Evolutionary conservation across 345 rosid genomes (phyloP).

Genomic region (Brassica nigra): DNA sequence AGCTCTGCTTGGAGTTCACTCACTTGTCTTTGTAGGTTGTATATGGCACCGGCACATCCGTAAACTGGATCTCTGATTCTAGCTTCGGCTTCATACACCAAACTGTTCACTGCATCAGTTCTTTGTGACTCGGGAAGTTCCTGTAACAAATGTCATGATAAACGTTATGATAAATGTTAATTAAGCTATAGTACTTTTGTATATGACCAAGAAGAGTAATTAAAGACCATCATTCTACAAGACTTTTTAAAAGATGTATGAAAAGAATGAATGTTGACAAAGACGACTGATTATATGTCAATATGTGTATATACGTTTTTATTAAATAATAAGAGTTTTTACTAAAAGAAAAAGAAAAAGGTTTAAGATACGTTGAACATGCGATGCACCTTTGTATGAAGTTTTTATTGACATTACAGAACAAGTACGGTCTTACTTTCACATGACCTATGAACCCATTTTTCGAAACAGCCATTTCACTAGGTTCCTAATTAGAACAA

Average conservation of each 20-base stretch:
- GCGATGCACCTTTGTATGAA: background rate
- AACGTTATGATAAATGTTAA: background rate
- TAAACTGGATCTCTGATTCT: conserved; percentile 84
- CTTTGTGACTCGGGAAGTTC: conserved; percentile 78
- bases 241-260: conserved; percentile 14
- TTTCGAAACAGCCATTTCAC: background rate
- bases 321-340: background rate
- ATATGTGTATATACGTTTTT: background rate
- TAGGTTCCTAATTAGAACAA: background rate
- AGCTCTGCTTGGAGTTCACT: conserved; percentile 77
- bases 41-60: conserved; percentile 77
- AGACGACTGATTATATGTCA: conserved; percentile 6
- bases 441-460: background rate
- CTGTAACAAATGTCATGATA: conserved; percentile 34
- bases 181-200: background rate
- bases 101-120: conserved; percentile 84
- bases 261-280: conserved; percentile 12
- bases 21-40: conserved; percentile 76
- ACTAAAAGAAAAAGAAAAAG: background rate
- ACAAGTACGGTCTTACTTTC: conserved; percentile 8
- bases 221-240: background rate
- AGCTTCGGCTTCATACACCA: conserved; percentile 88
- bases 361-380: background rate
- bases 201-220: conserved; percentile 12
- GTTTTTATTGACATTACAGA: conserved; percentile 8